Evolutionary conservation across 331 rosid species (phyloP).

Genomic region (Quercus tomentella): DNA sequence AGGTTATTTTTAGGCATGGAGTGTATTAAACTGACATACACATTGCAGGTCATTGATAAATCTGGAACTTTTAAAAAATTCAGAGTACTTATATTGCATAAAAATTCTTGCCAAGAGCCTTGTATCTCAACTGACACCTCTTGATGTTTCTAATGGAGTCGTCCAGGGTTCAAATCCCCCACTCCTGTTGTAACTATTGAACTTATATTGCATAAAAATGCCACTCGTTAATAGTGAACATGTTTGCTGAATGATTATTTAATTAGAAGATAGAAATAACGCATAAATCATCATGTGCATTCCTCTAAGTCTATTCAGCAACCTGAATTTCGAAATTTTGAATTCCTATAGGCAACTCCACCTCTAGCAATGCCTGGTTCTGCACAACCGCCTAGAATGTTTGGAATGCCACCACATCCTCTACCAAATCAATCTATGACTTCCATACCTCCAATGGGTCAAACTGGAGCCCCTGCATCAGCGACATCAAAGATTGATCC

Average conservation of each 20-base stretch:
- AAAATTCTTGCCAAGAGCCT: neutral
- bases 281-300: neutral
- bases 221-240: neutral
- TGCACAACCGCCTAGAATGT: slow-evolving; percentile 77
- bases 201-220: neutral
- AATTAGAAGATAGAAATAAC: neutral
- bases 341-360: slow-evolving; percentile 48
- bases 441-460: slow-evolving; percentile 75
- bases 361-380: slow-evolving; percentile 64
- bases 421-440: slow-evolving; percentile 91
- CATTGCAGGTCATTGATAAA: neutral
- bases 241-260: neutral
- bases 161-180: no score
- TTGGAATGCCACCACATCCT: slow-evolving; percentile 77
- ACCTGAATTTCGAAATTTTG: neutral
- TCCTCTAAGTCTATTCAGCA: neutral
- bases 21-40: no score
- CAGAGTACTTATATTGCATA: neutral
- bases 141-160: no score
- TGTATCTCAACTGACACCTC: no score
- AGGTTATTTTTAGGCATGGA: neutral
- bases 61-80: neutral
- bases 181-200: no score
- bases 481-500: slow-evolving; percentile 94
- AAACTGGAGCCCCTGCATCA: slow-evolving; percentile 79